Evolutionary conservation across 2,329 filamentous ascomycete genomes (phyloP), one percentile per base, ranked within the genome.

Genomic region (Diaporthe sp.): DNA sequence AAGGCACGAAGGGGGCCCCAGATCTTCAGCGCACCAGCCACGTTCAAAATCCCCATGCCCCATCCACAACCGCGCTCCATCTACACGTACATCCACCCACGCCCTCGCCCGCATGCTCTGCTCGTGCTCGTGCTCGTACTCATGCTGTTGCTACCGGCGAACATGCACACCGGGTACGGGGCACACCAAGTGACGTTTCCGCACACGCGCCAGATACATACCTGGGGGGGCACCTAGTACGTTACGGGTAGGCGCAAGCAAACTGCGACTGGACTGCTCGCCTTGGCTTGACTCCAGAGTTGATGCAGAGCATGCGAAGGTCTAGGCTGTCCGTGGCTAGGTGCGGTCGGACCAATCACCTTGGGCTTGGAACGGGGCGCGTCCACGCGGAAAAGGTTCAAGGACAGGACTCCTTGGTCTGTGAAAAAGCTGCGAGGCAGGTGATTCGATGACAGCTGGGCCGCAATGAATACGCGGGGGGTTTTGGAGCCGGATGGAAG

Each of bases 391-490:
- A 60, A 46, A n/a, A 55, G 61, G 15, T 46, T 74, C 51, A 68
- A 68, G 53, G 39, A 44, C 31, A 13, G 53, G 37, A 72, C 25
- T 15, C 62, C 58, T 75, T 25, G 42, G 39, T 72, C 58, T 58
- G 72, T 68, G n/a, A 42, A 25, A 65, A 72, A 68, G 70, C 53
- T 73, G 58, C 46, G 67, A 68, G 62, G 73, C 76, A 72, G 34
- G 60, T 68, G 55, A 62, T 51, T 51, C 53, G 68, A 77, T 76
- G 77, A 79, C 78, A 78, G 76, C 76, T 78, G 77, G 61, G 78
- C 78, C 80, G 80, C 78, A 80, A 80, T 78, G 79, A 80, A 81
- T 83, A 85, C 84, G 84, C 83, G 84, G 73, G 46, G 46, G 37
- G 39, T 72, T 49, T 85, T 82, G 78, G 77, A 82, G 82, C 81